Evolutionary conservation across 495 filamentous ascomycete genomes (phyloP).

Genomic region (Opeltia flavorubescens): DNA sequence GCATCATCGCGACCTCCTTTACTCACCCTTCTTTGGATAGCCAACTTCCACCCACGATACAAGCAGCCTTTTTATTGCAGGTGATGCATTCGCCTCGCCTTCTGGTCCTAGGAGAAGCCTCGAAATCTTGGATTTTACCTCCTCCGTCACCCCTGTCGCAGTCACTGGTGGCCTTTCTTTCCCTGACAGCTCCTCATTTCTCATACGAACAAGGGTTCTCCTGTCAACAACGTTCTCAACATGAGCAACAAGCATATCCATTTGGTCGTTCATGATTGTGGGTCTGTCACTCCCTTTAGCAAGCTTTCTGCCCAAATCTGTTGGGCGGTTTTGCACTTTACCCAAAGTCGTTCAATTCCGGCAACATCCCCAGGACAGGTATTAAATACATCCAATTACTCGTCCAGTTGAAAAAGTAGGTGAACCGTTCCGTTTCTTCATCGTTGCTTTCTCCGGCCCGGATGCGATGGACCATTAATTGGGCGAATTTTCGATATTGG

Average conservation of each 20-base stretch:
- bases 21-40: background rate
- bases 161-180: background rate
- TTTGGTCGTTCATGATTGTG: background rate
- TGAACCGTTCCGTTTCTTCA: constrained; percentile 19
- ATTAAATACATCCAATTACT: background rate
- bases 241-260: background rate
- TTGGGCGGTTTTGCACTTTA: background rate
- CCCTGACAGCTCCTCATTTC: background rate
- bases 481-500: constrained; percentile 1
- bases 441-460: constrained; percentile 15
- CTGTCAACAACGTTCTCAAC: background rate
- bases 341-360: background rate
- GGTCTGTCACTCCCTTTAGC: background rate
- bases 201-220: background rate
- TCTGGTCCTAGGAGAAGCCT: background rate
- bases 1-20: background rate
- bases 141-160: background rate
- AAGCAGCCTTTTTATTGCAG: background rate
- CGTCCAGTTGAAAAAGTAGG: background rate
- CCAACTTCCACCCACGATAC: background rate
- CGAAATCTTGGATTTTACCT: background rate
- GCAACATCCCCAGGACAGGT: background rate
- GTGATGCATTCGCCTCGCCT: background rate
- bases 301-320: background rate
- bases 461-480: background rate